These are phyloP conservation scores for Daldinia sp. DNA, from an alignment of 2,329 filamentous ascomycete species.

Conservation along the genomic window DNA sequence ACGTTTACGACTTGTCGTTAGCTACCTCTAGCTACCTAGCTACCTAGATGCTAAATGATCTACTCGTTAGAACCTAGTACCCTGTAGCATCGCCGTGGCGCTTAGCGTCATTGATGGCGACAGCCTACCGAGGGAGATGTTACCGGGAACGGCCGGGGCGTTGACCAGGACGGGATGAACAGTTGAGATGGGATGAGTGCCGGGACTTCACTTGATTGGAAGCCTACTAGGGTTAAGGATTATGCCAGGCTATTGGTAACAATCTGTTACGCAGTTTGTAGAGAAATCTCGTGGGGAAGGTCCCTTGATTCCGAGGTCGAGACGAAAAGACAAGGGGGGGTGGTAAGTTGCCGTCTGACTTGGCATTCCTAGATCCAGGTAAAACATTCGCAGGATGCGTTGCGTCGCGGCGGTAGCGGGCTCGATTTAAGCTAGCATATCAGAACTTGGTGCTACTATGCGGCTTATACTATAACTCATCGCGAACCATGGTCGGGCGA, in stretches of 20 bases:
- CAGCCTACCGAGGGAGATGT: constrained; percentile 15
- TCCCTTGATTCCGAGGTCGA: constrained; percentile 19
- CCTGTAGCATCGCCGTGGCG: constrained; percentile 10
- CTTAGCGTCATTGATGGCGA: constrained; percentile 18
- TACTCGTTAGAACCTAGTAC: constrained; percentile 19
- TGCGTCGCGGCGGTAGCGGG: constrained; percentile 11
- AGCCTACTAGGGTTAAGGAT: constrained; percentile 19
- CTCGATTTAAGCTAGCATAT: constrained; percentile 32
- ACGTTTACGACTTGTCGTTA: constrained; percentile 1
- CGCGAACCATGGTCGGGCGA: constrained; percentile 37
- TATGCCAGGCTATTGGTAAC: constrained; percentile 26
- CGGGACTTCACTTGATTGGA: constrained; percentile 20
- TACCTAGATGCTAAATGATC: background rate
- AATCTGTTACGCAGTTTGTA: constrained; percentile 36
- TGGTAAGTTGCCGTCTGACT: constrained; percentile 25
- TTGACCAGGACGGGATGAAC: constrained; percentile 16
- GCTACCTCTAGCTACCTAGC: background rate
- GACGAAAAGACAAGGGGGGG: constrained; percentile 27
- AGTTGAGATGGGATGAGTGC: constrained; percentile 23
- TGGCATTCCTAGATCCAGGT: constrained; percentile 38
- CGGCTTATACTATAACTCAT: constrained; percentile 36
- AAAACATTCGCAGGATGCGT: constrained; percentile 24
- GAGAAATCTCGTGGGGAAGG: constrained; percentile 29
- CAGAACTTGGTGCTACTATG: constrained; percentile 31
- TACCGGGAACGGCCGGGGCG: constrained; percentile 12